These are phyloP conservation scores for Acrasis kona DNA, from an alignment of 78 protist species.

Conservation along the genomic window DNA sequence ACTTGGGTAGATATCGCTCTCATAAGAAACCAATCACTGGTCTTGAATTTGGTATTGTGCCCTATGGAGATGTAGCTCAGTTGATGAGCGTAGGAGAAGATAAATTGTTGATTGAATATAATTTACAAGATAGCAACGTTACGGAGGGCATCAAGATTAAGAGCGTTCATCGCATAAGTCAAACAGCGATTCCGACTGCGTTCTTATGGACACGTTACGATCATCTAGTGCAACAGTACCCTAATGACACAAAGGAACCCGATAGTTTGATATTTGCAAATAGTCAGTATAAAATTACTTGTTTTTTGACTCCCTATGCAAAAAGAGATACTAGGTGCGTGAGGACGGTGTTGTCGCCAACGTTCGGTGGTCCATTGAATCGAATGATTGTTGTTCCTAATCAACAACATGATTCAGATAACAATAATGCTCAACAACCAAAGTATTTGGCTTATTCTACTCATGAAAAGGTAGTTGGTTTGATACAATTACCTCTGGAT, in stretches of 20 bases:
- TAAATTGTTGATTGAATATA: conserved; percentile 38
- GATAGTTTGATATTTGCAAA: conserved; percentile 15
- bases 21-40: conserved; percentile 37
- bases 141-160: conserved; percentile 15
- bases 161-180: conserved; percentile 9
- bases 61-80: conserved; percentile 17
- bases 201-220: conserved; percentile 4
- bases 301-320: neutral
- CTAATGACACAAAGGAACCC: neutral
- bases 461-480: conserved; percentile 32
- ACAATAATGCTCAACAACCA: neutral
- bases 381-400: neutral
- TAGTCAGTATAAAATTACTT: conserved; percentile 32
- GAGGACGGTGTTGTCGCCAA: conserved; percentile 25
- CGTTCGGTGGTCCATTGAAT: conserved; percentile 34
- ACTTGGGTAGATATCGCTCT: conserved; percentile 24
- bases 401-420: too few relatives aligned
- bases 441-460: conserved; percentile 12
- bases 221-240: neutral
- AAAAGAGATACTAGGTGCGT: neutral
- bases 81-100: conserved; percentile 36
- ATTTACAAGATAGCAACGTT: conserved; percentile 18
- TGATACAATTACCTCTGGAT: conserved; percentile 42
- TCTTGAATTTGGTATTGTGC: conserved; percentile 22
- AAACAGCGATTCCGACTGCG: conserved; percentile 45